Conservation (phyloP, 2,329 filamentous ascomycete species). For the Fusarium begoniae region DNA sequence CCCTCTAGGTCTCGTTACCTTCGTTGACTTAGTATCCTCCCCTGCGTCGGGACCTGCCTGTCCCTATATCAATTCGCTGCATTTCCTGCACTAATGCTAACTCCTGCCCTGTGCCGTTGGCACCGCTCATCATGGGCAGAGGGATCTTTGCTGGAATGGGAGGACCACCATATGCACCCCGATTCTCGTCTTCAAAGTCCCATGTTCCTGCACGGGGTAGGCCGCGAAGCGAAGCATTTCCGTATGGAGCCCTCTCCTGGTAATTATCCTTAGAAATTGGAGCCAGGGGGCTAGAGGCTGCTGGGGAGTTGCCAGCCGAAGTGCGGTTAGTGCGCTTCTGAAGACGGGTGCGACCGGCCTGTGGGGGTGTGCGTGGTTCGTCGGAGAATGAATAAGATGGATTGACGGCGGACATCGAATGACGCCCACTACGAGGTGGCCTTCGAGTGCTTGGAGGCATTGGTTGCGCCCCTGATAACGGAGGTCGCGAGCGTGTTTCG, state of each 20-base stretch:
- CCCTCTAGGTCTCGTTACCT: conserved; percentile 29
- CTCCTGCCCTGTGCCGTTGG: conserved; percentile 55
- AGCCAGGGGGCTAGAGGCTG: conserved; percentile 59
- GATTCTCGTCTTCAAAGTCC: conserved; percentile 64
- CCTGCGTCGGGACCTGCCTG: conserved; percentile 64
- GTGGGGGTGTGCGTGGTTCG: conserved; percentile 46
- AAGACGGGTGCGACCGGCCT: conserved; percentile 65
- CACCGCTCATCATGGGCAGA: conserved; percentile 61
- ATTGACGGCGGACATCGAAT: conserved; percentile 54
- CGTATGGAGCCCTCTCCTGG: conserved; percentile 53
- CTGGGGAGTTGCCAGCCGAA: conserved; percentile 51
- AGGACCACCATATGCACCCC: conserved; percentile 58
- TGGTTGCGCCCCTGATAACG: conserved; percentile 63
- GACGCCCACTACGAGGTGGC: conserved; percentile 61
- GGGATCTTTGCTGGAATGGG: conserved; percentile 78
- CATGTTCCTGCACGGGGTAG: conserved; percentile 60
- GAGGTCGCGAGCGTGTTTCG: conserved; percentile 53
- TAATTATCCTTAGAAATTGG: conserved; percentile 63
- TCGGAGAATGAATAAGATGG: conserved; percentile 46
- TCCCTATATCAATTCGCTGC: conserved; percentile 72
- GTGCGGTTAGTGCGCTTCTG: conserved; percentile 68
- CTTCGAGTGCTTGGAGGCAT: conserved; percentile 61
- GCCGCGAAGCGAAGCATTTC: conserved; percentile 46
- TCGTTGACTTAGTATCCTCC: conserved; percentile 51
- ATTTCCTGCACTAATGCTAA: conserved; percentile 76